Percentiles rank a stretch among this genome's conserved stretches.
These are phyloP conservation scores for Pythium folliculosum DNA, from an alignment of 352 stramenopile genomes.

Conservation along the genomic window DNA sequence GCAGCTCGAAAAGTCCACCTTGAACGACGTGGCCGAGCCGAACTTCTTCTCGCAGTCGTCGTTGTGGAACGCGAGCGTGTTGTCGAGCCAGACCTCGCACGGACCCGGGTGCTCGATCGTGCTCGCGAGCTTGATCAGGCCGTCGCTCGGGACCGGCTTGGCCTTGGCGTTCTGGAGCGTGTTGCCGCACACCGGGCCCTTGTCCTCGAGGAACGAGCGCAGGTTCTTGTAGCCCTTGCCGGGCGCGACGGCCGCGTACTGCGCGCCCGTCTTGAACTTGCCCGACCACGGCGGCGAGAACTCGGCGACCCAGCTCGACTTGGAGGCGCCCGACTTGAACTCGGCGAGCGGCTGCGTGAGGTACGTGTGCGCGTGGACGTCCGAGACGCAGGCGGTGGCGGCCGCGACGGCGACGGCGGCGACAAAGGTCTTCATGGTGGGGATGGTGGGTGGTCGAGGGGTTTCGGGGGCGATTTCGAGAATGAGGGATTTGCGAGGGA, in stretches of 20 bases:
- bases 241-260: slow-evolving; percentile 19
- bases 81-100: slow-evolving; percentile 11
- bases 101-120: slow-evolving; percentile 18
- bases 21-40: slow-evolving; percentile 20
- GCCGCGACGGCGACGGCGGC: not conserved
- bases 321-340: slow-evolving; percentile 18
- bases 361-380: slow-evolving; percentile 11
- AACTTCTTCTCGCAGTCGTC: slow-evolving; percentile 29
- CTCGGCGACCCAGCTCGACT: slow-evolving; percentile 24
- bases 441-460: not conserved
- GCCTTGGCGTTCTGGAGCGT: slow-evolving; percentile 21
- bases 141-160: slow-evolving; percentile 21
- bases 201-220: slow-evolving; percentile 27
- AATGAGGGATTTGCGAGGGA: too few species aligned
- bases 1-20: slow-evolving; percentile 30
- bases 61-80: slow-evolving; percentile 21
- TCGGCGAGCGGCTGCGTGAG: slow-evolving; percentile 20
- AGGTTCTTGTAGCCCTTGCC: slow-evolving; percentile 22
- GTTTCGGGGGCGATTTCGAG: too few species aligned
- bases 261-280: slow-evolving; percentile 22
- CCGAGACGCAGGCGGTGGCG: not conserved
- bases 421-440: slow-evolving; percentile 12
- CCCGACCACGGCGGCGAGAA: slow-evolving; percentile 20
- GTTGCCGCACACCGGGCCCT: slow-evolving; percentile 24
- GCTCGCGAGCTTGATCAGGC: slow-evolving; percentile 17